A percentile compares a stretch with the other conserved stretches of the same genome.
Evolutionary conservation across 75 land plant species (phyloP).

Genomic region (Selaginella moellendorffii): DNA sequence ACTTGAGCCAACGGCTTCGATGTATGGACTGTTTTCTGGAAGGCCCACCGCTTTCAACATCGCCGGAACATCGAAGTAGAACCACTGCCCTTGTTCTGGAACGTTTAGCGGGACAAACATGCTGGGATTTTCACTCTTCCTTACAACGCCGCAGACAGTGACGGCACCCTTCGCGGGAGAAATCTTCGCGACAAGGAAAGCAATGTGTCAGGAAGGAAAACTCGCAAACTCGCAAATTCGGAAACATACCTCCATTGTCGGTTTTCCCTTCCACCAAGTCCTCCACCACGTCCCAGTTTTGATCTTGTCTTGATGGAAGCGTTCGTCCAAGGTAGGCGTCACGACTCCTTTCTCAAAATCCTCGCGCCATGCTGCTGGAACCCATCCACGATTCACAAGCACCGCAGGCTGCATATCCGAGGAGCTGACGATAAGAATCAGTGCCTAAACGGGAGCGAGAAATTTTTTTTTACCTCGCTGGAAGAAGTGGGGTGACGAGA

Average conservation of each 20-base stretch:
- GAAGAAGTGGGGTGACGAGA: constrained; percentile 64
- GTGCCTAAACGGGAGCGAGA: no score
- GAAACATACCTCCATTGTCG: neutral
- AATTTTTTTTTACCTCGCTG: no score
- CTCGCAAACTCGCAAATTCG: neutral
- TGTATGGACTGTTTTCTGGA: constrained; percentile 52
- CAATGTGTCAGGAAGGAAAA: no score
- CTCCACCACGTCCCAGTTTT: neutral
- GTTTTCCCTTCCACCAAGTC: neutral
- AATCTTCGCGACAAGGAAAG: no score
- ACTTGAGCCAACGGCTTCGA: constrained; percentile 58
- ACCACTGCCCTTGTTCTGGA: constrained; percentile 72
- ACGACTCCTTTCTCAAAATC: neutral
- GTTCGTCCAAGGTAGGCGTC: neutral
- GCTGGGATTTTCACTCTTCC: constrained; percentile 78
- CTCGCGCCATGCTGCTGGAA: constrained; percentile 68
- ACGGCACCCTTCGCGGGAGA: constrained; percentile 7
- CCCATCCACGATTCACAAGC: constrained; percentile 97
- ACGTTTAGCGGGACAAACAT: constrained; percentile 87
- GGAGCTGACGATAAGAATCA: neutral
- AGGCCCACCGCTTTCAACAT: constrained; percentile 53
- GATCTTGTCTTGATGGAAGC: neutral
- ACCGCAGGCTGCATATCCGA: constrained; percentile 40
- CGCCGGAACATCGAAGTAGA: constrained; percentile 77
- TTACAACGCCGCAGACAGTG: constrained; percentile 64